These are phyloP conservation scores for Yamadazyma sp. DNA, from an alignment of 805 yeast genomes.

Conservation along the genomic window DNA sequence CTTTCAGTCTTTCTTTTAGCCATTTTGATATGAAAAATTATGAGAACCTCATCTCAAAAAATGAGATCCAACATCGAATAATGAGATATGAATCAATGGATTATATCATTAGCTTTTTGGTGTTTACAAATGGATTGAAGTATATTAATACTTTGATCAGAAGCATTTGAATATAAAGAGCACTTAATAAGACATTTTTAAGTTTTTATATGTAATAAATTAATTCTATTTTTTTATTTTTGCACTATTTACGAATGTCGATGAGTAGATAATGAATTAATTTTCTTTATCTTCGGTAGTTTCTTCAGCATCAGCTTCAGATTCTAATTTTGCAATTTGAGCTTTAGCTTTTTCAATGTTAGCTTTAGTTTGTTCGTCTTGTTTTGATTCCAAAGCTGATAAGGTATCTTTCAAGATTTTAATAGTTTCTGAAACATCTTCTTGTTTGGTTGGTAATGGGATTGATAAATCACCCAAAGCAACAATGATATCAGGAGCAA, in stretches of 20 bases:
- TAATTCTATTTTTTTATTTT: no score
- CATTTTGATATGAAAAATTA: constrained; percentile 9
- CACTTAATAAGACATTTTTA: no score
- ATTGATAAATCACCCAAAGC: constrained; percentile 73
- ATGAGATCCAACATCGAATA: no score
- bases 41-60: constrained; percentile 1
- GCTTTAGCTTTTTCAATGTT: constrained; percentile 75
- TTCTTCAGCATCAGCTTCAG: constrained; percentile 36
- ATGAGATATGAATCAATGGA: no score
- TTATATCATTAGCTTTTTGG: no score
- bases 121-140: no score
- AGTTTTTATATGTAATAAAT: no score
- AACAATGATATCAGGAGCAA: constrained; percentile 78
- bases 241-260: no score
- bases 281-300: constrained; percentile 28
- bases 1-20: constrained; percentile 25
- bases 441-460: constrained; percentile 72
- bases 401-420: constrained; percentile 71
- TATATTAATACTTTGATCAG: no score
- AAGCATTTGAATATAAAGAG: no score
- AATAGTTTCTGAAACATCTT: constrained; percentile 64
- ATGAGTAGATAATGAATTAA: no score
- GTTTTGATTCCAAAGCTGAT: constrained; percentile 62
- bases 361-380: constrained; percentile 76
- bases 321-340: constrained; percentile 67